These are phyloP conservation scores for Dactylis glomerata DNA, from an alignment of 176 grass and related monocot genomes.

Conservation along the genomic window DNA sequence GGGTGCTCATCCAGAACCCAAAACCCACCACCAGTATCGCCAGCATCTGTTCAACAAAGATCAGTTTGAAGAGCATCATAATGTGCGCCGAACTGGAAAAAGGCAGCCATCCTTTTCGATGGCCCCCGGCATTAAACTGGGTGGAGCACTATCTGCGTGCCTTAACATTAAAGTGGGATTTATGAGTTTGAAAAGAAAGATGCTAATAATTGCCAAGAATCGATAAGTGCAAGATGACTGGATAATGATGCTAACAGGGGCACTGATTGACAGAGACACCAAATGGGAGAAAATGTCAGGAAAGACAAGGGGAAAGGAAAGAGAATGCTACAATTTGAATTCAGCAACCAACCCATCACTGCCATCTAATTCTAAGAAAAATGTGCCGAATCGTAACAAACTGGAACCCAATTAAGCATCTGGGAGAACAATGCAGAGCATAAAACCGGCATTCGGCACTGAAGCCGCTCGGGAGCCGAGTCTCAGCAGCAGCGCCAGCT, in stretches of 20 bases:
- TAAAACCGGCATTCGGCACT: not conserved
- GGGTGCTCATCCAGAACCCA: slow-evolving; percentile 90
- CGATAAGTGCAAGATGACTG: not conserved
- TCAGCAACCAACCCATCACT: not conserved
- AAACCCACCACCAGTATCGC: slow-evolving; percentile 77
- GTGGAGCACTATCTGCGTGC: not conserved
- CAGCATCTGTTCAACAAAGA: slow-evolving; percentile 60
- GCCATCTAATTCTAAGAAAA: not conserved
- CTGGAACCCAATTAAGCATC: not conserved
- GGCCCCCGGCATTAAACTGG: not conserved
- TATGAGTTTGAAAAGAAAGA: not conserved
- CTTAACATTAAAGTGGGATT: not conserved
- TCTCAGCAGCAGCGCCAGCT: not conserved
- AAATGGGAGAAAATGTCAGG: not conserved
- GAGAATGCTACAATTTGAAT: not conserved
- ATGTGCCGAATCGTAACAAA: not conserved
- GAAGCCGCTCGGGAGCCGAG: not conserved
- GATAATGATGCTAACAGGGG: not conserved
- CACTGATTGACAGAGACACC: not conserved
- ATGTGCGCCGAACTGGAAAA: not conserved
- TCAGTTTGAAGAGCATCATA: not conserved
- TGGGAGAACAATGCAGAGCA: not conserved
- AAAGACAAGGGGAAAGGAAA: not conserved
- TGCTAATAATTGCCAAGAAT: not conserved
- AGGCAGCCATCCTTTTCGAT: not conserved